Base-by-base conservation (phyloP, 2,329 filamentous ascomycete species). In the Penicillium verrucosum region DNA sequence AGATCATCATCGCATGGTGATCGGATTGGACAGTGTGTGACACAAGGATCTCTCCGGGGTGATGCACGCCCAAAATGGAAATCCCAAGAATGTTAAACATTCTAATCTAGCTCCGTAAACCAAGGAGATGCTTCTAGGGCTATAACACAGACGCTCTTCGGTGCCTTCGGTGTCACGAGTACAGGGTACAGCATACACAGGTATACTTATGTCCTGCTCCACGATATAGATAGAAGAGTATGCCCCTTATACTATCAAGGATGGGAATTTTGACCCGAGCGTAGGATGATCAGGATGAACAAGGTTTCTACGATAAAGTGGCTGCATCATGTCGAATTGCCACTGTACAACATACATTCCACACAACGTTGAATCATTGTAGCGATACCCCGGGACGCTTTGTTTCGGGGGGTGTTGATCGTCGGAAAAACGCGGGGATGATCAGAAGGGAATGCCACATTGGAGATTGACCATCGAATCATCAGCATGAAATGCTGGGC, bases 1-100 rank as follows among this genome's bases (percentile, higher is more conserved):
- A 56, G 53, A 51, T 56, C 53, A 51, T 47, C 47, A 14, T 44
- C 27, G 9, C 25, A n/a, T 23, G 46, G 23, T 11, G 38, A 37
- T 55, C 12, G 14, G 38, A 55, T 44, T 55, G 52, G 52, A 29
- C 34, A 32, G 16, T 7, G 21, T 45, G 9, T 34, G n/a, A 25
- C 30, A 34, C 34, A 40, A 50, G 12, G 18, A 34, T 21, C 30
- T 25, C 30, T 23, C 38, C 14, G 38, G 16, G n/a, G 29, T 3
- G 14, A 44, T 25, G 25, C 18, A 34, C 7, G 6, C 46, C 10
- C 18, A 32, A 40, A 11, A n/a, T 21, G 10, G 21, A 18, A 37
- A 32, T 37, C 2, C 40, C n/a, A 32, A 32, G 34, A 21, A 47
- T 53, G 1, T 18, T 23, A 16, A 12, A 40, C 11, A 34, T 47